Evolutionary conservation across 2,329 filamentous ascomycete species (phyloP).

Genomic region (Biscogniauxia mediterranea): DNA sequence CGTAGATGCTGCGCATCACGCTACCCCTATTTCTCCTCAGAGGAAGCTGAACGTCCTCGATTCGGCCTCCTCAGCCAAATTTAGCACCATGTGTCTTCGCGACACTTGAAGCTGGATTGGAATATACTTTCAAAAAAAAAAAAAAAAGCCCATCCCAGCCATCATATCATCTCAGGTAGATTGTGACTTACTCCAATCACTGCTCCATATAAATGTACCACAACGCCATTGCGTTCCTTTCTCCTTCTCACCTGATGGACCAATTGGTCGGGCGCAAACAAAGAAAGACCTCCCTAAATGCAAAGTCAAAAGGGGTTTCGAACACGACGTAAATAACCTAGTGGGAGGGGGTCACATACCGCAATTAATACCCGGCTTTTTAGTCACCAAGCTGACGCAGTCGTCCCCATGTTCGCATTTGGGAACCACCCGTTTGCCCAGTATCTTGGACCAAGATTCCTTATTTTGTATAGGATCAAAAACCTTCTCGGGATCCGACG

Average conservation of each 20-base stretch:
- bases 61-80: no score
- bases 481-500: slow-evolving; percentile 38
- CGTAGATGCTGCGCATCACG: no score
- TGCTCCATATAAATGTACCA: slow-evolving; percentile 74
- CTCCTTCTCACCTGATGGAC: slow-evolving; percentile 82
- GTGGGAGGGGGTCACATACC: slow-evolving; percentile 43
- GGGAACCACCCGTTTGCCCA: slow-evolving; percentile 71
- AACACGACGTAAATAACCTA: slow-evolving; percentile 6
- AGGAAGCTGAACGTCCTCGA: no score
- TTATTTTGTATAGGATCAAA: slow-evolving; percentile 71
- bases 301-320: slow-evolving; percentile 2
- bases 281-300: slow-evolving; percentile 58
- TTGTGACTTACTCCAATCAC: slow-evolving; percentile 48
- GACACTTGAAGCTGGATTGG: neutral
- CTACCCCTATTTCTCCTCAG: no score
- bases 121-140: no score
- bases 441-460: slow-evolving; percentile 82
- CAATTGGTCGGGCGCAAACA: slow-evolving; percentile 69
- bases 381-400: slow-evolving; percentile 79
- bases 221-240: slow-evolving; percentile 84
- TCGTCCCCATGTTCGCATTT: slow-evolving; percentile 86
- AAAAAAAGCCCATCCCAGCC: neutral
- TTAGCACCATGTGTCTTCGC: no score
- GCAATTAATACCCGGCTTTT: slow-evolving; percentile 83
- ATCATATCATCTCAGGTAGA: neutral